Evolutionary conservation across 2,329 filamentous ascomycete species (phyloP).

Genomic region (Fusarium compactum): DNA sequence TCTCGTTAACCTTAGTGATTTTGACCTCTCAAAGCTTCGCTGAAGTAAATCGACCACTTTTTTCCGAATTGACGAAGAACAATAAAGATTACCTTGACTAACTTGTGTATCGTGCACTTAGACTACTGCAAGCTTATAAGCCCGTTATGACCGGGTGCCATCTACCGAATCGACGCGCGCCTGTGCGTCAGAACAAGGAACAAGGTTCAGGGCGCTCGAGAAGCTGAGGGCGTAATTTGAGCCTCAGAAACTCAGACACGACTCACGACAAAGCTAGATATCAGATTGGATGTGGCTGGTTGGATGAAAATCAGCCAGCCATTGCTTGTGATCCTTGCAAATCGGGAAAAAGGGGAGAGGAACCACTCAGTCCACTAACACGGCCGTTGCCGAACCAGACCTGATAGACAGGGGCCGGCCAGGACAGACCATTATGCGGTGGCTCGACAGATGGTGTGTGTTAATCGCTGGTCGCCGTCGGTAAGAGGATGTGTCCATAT

Average conservation of each 20-base stretch:
- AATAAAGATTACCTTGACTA: not conserved
- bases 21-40: not conserved
- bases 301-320: slow-evolving; percentile 19
- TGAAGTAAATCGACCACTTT: not conserved
- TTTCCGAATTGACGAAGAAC: not conserved
- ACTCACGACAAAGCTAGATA: slow-evolving; percentile 14
- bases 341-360: slow-evolving; percentile 27
- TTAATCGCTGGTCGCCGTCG: slow-evolving; percentile 10
- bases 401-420: slow-evolving; percentile 29
- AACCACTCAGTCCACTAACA: slow-evolving; percentile 38
- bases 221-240: slow-evolving; percentile 6
- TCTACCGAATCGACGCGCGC: slow-evolving; percentile 32
- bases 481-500: slow-evolving; percentile 31
- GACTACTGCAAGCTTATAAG: slow-evolving; percentile 29
- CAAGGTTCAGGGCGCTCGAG: slow-evolving; percentile 27
- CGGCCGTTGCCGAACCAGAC: slow-evolving; percentile 41
- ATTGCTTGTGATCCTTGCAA: slow-evolving; percentile 22
- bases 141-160: slow-evolving; percentile 12
- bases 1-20: not conserved
- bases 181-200: slow-evolving; percentile 25
- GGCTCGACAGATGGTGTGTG: slow-evolving; percentile 33
- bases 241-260: slow-evolving; percentile 7
- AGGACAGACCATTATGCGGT: slow-evolving; percentile 37
- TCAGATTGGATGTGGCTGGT: slow-evolving; percentile 30
- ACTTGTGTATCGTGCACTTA: slow-evolving; percentile 1